Base-by-base conservation (phyloP, 805 yeast species). In the Priceomyces melissophilus region DNA sequence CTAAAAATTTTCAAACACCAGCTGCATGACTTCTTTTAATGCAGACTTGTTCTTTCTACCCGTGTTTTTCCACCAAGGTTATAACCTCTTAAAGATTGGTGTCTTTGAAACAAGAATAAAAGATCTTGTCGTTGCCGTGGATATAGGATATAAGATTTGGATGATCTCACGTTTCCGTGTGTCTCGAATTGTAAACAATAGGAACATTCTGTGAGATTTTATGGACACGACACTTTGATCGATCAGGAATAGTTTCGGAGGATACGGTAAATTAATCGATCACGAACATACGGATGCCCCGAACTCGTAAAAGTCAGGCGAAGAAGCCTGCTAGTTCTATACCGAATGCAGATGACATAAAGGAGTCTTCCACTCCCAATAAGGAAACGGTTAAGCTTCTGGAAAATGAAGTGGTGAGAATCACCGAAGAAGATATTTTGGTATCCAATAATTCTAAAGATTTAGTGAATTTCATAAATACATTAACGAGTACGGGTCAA, bases 381-480 rank as follows among this genome's bases (percentile, higher is more conserved):
- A 30, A 29, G 8, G 32, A 20, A 11, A 20, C 35, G 16, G 26
- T 35, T 14, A 7, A 13, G 25, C 17, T 8, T 12, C 12, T 25
- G 30, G 30, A 38, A 10, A 13, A 39, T 12, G 30, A 36, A 12
- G 20, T 25, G 11, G 33, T 35, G 23, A 33, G 38, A 23, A 48
- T 58, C 12, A 53, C 65, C 2, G 71, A 65, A 37, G 49, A 54
- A 20, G 69, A 65, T 31, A 63, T 67, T 8, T 25, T 65, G 16
- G 45, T 48, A 7, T 60, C 65, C 3, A 45, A 44, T 20, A 50
- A 57, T 28, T 52, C 52, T 26, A 53, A 53, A 12, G 57, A 62
- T 23, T 44, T 68, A 31, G 46, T 63, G n/a, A 52, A 49, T 15
- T 47, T 67, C 30, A 50, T 67, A 23, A 60, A 65, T 39, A 44